Base-by-base conservation (phyloP, 1,139 yeast genomes). In the Blastobotrys arbuscula region DNA sequence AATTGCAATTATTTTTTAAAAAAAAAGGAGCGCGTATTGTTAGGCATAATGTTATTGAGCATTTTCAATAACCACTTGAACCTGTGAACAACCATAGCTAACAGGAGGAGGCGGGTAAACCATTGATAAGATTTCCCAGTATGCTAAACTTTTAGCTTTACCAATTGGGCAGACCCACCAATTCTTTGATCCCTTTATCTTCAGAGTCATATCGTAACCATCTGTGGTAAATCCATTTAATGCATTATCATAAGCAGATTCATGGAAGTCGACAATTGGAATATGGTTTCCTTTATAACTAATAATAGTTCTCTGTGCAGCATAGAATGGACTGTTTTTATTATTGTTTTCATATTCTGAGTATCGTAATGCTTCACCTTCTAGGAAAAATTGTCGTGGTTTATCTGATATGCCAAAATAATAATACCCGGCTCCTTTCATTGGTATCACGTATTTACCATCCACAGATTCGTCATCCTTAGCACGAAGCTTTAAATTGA, bases 101-200 rank as follows among this genome's bases (percentile, higher is more conserved):
- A n/a, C 15, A 10, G 39, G 23, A 3, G 15, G 26, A 3, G 39
- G 39, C 10, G 39, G 39, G 24, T 18, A 36, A 21, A 36, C 26
- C 2, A 18, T 8, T 20, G 39, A n/a, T 24, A 36, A 10, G 8
- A 19, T 6, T 24, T 36, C n/a, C 39, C 39, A 36, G 15, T 20
- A 18, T 2, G 24, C 39, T 10, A 36, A 21, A 13, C 15, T 6
- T 19, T 36, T 36, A 18, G n/a, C 26, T 6, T 36, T n/a, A 9
- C 24, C 39, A 21, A 36, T n/a, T 13, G 21, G 26, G 13, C 39
- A 36, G 15, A 20, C 23, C 39, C 39, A 36, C 39, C 39, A 36
- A 6, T 36, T 20, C 2, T 18, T 6, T 3, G 5, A 3, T 5
- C 31, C 31, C 3, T 28, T 3, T 12, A 28, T 28, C 5, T 28